Evolutionary conservation across 164 flowering plant genomes (phyloP).

Genomic region (Macadamia tetraphylla): DNA sequence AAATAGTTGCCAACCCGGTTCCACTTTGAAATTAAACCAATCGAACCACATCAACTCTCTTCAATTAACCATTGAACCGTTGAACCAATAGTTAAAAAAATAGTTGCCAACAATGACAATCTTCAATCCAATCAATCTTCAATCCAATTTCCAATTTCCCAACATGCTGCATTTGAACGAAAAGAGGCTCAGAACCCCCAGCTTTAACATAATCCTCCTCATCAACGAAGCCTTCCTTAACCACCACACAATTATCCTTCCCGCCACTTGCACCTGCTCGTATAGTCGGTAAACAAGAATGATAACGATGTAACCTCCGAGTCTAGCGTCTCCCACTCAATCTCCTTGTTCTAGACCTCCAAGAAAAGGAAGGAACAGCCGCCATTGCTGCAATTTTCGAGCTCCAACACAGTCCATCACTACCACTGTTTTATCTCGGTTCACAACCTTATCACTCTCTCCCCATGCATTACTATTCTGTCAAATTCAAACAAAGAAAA

Average conservation of each 20-base stretch:
- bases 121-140: no score
- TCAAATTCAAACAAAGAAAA: no score
- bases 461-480: background rate
- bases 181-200: conserved; percentile 79
- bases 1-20: no score
- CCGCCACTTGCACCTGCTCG: conserved; percentile 26
- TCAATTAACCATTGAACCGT: no score
- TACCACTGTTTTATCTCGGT: background rate
- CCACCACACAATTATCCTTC: conserved; percentile 48
- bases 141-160: no score
- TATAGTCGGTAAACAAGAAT: conserved; percentile 12
- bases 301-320: background rate
- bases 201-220: conserved; percentile 82
- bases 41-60: no score
- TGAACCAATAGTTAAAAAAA: no score
- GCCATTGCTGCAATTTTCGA: conserved; percentile 44
- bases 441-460: conserved; percentile 1
- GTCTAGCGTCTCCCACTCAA: background rate
- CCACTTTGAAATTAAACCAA: no score
- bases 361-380: conserved; percentile 20
- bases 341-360: conserved; percentile 18
- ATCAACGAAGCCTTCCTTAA: conserved; percentile 59
- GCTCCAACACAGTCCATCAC: conserved; percentile 52
- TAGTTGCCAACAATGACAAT: no score
- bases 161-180: conserved; percentile 94